These are phyloP conservation scores for Saturnispora dispora DNA, from an alignment of 805 yeast genomes.

Conservation along the genomic window DNA sequence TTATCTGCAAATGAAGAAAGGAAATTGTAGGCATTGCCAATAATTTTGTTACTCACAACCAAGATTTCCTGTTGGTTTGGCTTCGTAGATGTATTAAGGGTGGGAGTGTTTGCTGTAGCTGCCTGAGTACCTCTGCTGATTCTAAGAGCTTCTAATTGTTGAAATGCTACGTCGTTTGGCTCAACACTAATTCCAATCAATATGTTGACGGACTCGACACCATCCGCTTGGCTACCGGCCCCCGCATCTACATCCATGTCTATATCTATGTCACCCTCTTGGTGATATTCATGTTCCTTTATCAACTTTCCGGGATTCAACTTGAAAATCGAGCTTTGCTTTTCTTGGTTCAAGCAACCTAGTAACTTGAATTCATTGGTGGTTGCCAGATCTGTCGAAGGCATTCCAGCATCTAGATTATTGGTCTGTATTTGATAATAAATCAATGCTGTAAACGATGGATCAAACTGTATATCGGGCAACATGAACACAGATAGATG, in stretches of 20 bases:
- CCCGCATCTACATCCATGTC: conserved; percentile 32
- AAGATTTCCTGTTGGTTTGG: conserved; percentile 31
- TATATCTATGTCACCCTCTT: conserved; percentile 41
- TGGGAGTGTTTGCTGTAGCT: conserved; percentile 29
- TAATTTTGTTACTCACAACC: conserved; percentile 73
- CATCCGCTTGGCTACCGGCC: not conserved
- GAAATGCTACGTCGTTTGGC: conserved; percentile 57
- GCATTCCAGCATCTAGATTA: conserved; percentile 19
- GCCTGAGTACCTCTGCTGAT: conserved; percentile 20
- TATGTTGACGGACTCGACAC: conserved; percentile 13
- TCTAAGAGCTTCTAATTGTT: conserved; percentile 34
- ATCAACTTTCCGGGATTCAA: conserved; percentile 38
- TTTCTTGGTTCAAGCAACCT: conserved; percentile 52
- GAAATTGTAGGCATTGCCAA: conserved; percentile 86
- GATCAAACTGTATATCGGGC: conserved; percentile 71
- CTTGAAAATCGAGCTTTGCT: conserved; percentile 89
- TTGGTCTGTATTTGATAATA: conserved; percentile 73
- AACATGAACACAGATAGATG: conserved; percentile 78
- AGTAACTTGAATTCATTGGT: conserved; percentile 48
- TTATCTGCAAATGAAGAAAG: conserved; percentile 78
- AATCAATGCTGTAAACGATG: conserved; percentile 69
- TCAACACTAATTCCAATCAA: conserved; percentile 87
- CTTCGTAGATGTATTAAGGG: conserved; percentile 7
- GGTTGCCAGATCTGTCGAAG: conserved; percentile 2
- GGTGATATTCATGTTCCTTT: conserved; percentile 12